Evolutionary conservation across 2,329 filamentous ascomycete species (phyloP), one percentile per base, ranked within the genome.

Genomic region (Lasiodiplodia sp.): DNA sequence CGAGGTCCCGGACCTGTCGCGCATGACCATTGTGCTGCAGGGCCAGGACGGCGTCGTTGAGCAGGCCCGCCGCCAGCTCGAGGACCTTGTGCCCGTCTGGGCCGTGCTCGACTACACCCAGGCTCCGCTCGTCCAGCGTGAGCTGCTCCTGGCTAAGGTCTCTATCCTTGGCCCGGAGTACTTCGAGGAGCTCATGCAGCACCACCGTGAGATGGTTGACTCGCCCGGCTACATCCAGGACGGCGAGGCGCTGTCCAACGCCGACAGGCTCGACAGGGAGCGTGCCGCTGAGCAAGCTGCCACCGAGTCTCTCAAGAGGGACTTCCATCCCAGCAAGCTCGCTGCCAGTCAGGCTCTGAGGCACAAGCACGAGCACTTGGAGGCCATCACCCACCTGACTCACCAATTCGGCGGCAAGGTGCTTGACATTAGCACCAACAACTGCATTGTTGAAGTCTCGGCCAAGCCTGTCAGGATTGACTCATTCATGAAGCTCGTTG

Each of bases 341-440:
- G 92, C 92, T 62, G 87, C 90, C 68, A 96, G 92, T 76, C 91
- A 99, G 84, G 96, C 95, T 18, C 84, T 99, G 76, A 89, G 96
- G 78, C 92, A 97, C 82, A 99, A 99, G 86, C 94, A 98, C 80
- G 93, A 98, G 85, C 96, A 99, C 85, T 83, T 99, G 74, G 93
- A 95, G 84, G 94, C 92, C 68, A 97, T 99, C 77, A 99, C 96
- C 68, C 96, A 97, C 82, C 89, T 99, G 78, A 91, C 95, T 21
- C 96, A 99, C 83, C 96, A 99, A 78, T 99, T 99, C 76, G 94
- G 94, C 68, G 96, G 96, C 72, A 99, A 99, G 84, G 92, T 99
- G 31, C 82, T 99, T 75, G 96, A 99, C 81, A 98, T 99, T 75
- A 97, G 94, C 85, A 97, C 93, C 66, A 97, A 93, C 82, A 98